Base-by-base conservation (phyloP, 108 stramenopile species). In the Hondaea fermentalgiana region DNA sequence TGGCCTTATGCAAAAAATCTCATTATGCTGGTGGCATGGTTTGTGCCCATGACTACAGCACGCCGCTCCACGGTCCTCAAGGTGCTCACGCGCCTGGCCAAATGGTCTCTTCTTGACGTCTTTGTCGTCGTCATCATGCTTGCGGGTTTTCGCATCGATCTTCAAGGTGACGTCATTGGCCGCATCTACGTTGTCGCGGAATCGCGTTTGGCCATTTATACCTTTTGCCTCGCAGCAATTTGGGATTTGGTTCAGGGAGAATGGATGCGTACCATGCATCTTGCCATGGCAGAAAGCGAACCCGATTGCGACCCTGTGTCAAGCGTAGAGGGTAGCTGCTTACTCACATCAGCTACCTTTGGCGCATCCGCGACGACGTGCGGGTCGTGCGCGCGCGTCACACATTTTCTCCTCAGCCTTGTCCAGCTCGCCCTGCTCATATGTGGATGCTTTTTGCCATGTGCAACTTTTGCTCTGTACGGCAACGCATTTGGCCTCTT, bases 61-160 rank as follows among this genome's bases (percentile, higher is more conserved):
- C 45, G 16, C 10, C 19, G 76, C 16, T n/a, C 49, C 51, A 45
- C 51, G 6, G 14, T 83, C 3, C 76, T 83, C 51, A 83, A 83
- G 51, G 28, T 8, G 23, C 76, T 83, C 51, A 83, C 76, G 49
- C 45, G 76, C 49, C 51, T 83, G 19, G 76, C 76, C n/a, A 83
- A 83, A 23, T 83, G 76, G 76, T 83, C 76, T 43, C 51, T 83
- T 6, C 6, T 83, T 28, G 76, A 83, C 49, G 76, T 83, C 2
- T 83, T 83, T 83, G 76, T 53, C 10, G 51, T 83, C 76, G 28
- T 83, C 45, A 83, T 83, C 76, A 83, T 83, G 8, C 45, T 83
- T 35, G 45, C 76, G 16, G 76, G 76, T 6, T 12, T 83, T 12
- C 45, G 76, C n/a, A 55, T 83, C 51, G 76, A 83, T 53, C 10